Percentiles rank a stretch among this genome's conserved stretches.
Evolutionary conservation across 2,329 filamentous ascomycete genomes (phyloP).

Genomic region (Fulvia fulva): DNA sequence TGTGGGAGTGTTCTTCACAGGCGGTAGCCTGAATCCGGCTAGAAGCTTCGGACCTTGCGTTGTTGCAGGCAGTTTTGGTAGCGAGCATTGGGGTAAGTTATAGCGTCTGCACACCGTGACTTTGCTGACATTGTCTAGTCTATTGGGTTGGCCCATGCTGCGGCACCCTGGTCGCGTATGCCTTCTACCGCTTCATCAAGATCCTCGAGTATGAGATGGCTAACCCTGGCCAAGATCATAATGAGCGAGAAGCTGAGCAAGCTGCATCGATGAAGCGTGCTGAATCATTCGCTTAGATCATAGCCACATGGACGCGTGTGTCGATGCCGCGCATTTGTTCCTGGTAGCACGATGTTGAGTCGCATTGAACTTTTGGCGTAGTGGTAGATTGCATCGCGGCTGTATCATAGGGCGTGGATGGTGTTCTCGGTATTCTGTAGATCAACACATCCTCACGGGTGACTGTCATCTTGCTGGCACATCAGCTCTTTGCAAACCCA

Average conservation of each 20-base stretch:
- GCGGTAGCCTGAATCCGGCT: conserved; percentile 35
- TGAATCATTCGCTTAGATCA: neutral
- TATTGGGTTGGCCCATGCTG: conserved; percentile 24
- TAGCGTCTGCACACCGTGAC: neutral
- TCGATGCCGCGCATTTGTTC: neutral
- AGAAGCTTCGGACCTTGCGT: conserved; percentile 31
- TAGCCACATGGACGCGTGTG: neutral
- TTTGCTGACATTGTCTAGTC: neutral
- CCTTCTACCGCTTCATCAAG: conserved; percentile 31
- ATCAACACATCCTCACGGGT: neutral
- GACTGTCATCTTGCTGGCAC: conserved; percentile 1
- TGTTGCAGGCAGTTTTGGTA: conserved; percentile 2
- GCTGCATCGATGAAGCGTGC: conserved; percentile 4
- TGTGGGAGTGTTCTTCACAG: conserved; percentile 32
- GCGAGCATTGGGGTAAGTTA: conserved; percentile 6
- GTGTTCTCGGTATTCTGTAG: neutral
- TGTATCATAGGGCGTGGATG: neutral
- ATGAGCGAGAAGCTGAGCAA: conserved; percentile 2
- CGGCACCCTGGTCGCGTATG: conserved; percentile 26
- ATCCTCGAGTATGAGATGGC: conserved; percentile 30
- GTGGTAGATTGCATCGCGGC: neutral
- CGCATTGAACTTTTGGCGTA: neutral
- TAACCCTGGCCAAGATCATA: conserved; percentile 19
- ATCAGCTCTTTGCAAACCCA: conserved; percentile 25
- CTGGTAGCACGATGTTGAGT: neutral